Evolutionary conservation across 1,284 basidiomycete genomes (phyloP).

Genomic region (Trichosporon coremiiforme): DNA sequence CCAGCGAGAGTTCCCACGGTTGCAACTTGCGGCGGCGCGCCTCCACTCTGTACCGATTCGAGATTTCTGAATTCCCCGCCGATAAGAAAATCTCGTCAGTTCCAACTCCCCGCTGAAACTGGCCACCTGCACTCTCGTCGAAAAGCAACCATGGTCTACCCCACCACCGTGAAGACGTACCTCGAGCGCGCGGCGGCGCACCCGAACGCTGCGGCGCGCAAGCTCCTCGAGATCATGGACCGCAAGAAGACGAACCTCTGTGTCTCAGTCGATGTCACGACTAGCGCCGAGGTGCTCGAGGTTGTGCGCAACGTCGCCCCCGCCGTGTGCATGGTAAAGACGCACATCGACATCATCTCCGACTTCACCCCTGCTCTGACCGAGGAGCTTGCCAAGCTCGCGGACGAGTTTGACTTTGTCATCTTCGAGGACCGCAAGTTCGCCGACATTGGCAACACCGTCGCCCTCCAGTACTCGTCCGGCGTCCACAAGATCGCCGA

Average conservation of each 20-base stretch:
- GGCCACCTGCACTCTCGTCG: background rate
- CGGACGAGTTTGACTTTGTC: constrained; percentile 83
- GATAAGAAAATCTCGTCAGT: background rate
- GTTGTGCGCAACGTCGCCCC: constrained; percentile 88
- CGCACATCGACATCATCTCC: constrained; percentile 93
- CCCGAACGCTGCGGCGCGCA: constrained; percentile 71
- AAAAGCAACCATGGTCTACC: constrained; percentile 33
- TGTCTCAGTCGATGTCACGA: constrained; percentile 93
- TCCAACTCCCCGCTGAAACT: background rate
- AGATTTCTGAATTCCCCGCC: constrained; percentile 1
- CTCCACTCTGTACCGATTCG: background rate
- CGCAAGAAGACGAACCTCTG: constrained; percentile 90
- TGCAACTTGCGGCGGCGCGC: background rate
- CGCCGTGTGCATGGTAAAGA: constrained; percentile 94
- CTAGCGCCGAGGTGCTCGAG: constrained; percentile 73
- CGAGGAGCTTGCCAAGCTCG: constrained; percentile 69
- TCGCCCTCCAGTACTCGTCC: constrained; percentile 88
- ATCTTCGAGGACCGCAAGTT: constrained; percentile 99
- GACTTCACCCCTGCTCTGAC: constrained; percentile 83
- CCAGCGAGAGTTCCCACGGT: constrained; percentile 14
- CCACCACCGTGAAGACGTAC: constrained; percentile 62
- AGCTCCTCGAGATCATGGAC: constrained; percentile 79
- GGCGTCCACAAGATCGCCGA: constrained; percentile 92
- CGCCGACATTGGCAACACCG: constrained; percentile 98
- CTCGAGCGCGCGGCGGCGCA: constrained; percentile 66